These are phyloP conservation scores for Coemansia sp. DNA, from an alignment of 192 early-diverging fungal species.

Conservation along the genomic window DNA sequence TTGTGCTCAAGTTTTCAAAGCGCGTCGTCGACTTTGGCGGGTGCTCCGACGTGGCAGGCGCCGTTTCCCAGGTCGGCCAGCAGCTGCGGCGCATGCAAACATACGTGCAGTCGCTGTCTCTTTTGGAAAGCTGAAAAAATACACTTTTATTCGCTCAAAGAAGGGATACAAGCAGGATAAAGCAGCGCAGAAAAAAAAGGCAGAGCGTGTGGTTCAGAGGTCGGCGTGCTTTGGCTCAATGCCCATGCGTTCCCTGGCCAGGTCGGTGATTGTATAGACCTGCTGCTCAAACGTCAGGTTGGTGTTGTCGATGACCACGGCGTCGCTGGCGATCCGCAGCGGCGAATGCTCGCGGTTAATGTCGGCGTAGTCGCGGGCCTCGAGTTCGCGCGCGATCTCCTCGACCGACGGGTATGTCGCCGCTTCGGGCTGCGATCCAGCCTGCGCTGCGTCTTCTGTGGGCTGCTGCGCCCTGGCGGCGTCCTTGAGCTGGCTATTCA, in stretches of 20 bases:
- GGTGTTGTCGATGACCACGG: conserved; percentile 73
- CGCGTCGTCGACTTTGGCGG: conserved; percentile 34
- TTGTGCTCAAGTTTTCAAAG: conserved; percentile 32
- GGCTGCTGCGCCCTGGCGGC: neutral
- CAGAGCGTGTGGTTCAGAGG: neutral
- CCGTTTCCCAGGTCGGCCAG: neutral
- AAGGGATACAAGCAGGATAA: neutral
- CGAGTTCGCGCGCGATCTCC: conserved; percentile 61
- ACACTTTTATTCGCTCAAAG: neutral
- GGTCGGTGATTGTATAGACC: conserved; percentile 60
- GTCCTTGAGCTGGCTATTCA: conserved; percentile 39
- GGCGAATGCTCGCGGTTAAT: conserved; percentile 63
- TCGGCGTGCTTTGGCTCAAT: conserved; percentile 37
- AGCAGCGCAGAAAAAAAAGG: neutral
- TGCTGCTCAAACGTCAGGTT: conserved; percentile 64
- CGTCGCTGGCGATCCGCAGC: conserved; percentile 66
- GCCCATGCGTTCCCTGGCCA: conserved; percentile 54
- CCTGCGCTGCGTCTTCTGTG: conserved; percentile 9
- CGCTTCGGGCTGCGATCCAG: neutral
- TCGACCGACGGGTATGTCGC: conserved; percentile 44
- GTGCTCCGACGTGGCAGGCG: neutral
- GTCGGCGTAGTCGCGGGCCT: conserved; percentile 67
- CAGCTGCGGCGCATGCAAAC: conserved; percentile 31
- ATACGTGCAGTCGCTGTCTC: conserved; percentile 10
- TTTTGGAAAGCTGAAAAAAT: neutral